phyloP scores from a whole-genome alignment of 2,329 filamentous ascomycete genomes.

The Beauveria scarabaeidicola region DNA sequence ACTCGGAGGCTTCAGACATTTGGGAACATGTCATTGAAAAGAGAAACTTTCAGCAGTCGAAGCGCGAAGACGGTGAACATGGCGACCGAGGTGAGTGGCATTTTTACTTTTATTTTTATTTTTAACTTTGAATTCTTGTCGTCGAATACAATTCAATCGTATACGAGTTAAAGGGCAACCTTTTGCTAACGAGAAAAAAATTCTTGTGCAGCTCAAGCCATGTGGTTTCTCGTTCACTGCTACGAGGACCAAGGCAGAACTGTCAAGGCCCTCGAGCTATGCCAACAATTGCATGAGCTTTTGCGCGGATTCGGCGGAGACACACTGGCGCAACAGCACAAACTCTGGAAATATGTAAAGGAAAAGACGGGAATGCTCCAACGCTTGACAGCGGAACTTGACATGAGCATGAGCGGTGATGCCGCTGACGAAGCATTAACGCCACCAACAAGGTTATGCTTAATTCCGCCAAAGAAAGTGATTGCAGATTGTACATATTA shows the following conservation, averaged over 20 bases:
- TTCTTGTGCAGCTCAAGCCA: not conserved
- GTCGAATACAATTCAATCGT: not conserved
- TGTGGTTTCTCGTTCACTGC: conserved; percentile 6
- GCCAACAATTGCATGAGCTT: not conserved
- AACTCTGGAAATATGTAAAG: not conserved
- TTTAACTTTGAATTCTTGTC: no score
- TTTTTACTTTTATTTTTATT: not conserved
- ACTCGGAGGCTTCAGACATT: not conserved
- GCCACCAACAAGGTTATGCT: not conserved
- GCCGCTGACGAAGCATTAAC: not conserved
- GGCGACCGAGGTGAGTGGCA: not conserved
- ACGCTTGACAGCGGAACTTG: not conserved
- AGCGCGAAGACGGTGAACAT: conserved; percentile 1
- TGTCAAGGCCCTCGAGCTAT: not conserved
- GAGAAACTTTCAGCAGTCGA: not conserved
- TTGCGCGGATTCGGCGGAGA: not conserved
- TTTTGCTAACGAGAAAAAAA: not conserved
- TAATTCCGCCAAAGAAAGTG: not conserved
- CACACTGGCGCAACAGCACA: not conserved
- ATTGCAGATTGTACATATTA: not conserved
- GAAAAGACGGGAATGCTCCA: not conserved
- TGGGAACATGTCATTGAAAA: conserved; percentile 6
- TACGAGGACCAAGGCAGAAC: conserved; percentile 2
- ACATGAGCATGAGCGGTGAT: not conserved
- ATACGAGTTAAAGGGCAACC: not conserved